Conservation (phyloP, 805 yeast genomes). For the Starmerella floris region DNA sequence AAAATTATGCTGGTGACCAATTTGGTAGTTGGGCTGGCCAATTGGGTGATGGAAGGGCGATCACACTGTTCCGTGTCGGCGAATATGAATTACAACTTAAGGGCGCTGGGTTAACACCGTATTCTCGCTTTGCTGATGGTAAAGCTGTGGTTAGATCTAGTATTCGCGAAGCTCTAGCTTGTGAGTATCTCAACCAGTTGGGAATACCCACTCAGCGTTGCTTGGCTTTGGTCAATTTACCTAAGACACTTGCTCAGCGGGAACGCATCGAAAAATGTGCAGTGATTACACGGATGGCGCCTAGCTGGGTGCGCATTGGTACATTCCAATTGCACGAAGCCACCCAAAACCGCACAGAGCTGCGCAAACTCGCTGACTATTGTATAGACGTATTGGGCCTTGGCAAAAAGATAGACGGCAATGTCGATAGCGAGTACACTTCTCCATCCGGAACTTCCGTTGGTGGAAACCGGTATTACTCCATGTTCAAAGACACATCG, state of each 20-base stretch:
- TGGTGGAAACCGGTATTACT: constrained; percentile 39
- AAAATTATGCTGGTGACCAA: constrained; percentile 91
- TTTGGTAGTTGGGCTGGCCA: constrained; percentile 97
- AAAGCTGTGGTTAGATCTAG: constrained; percentile 83
- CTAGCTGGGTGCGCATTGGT: constrained; percentile 78
- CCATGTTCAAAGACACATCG: constrained; percentile 56
- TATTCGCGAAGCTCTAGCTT: constrained; percentile 72
- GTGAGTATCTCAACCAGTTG: constrained; percentile 66
- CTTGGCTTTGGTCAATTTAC: constrained; percentile 54
- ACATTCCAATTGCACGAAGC: constrained; percentile 71
- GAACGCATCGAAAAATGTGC: constrained; percentile 69
- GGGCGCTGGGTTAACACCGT: constrained; percentile 89
- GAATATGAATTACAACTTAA: constrained; percentile 65
- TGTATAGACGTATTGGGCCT: constrained; percentile 35
- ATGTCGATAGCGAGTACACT: too few relatives aligned
- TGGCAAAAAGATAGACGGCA: constrained; percentile 10
- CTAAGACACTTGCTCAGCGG: constrained; percentile 65
- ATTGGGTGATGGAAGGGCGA: constrained; percentile 88
- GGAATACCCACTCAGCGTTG: constrained; percentile 85
- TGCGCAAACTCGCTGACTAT: constrained; percentile 54
- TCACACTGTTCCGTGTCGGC: constrained; percentile 60
- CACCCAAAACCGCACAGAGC: constrained; percentile 53
- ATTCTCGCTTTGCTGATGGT: constrained; percentile 91
- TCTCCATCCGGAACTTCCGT: too few relatives aligned
- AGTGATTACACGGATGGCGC: constrained; percentile 68